Evolutionary conservation across 1,139 yeast genomes (phyloP), one percentile per base, ranked within the genome.

Genomic region (Cylindricascospora bacillispora): DNA sequence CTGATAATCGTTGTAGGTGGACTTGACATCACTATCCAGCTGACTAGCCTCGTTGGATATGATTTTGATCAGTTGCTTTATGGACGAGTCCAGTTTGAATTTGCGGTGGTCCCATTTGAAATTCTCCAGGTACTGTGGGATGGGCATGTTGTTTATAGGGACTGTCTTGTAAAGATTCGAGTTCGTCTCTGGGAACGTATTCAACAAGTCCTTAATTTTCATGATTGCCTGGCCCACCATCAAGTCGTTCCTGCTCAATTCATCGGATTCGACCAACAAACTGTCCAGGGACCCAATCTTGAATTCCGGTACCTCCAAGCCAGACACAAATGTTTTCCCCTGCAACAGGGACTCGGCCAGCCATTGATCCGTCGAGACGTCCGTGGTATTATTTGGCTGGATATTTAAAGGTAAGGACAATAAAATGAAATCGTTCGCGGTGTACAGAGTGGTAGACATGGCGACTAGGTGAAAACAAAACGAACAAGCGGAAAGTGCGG

Each of bases 271-370:
- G 47, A 78, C 75, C 32, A 89, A 93, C 38, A 89, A 67, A 24
- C 86, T 77, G 58, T 92, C 99, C 50, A 89, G 67, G 3, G 97
- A 86, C 21, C 97, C 97, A 42, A 89, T 82, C 57, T 89, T 92
- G 57, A 89, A 86, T 40, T 68, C 74, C n/a, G 97, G 98, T 31
- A 85, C 65, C 25, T 63, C 61, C 38, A 81, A 70, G 21, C 51
- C 44, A 18, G 53, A 44, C 3, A 59, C 47, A 20, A 44, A 50
- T 1, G 59, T 45, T 30, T 49, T 51, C 3, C 66, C 65, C 13
- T 47, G 52, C 18, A 57, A 33, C 30, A 60, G 37, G 13, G 35
- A 37, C 24, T 46, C 43, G 28, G 56, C 52, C 26, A 61, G 36
- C 70, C 68, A 53, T 27, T 52, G 44, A 39, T 57, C 50, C 36